Evolutionary conservation across 2,329 filamentous ascomycete genomes (phyloP).

Genomic region (Fusarium mundagurra): DNA sequence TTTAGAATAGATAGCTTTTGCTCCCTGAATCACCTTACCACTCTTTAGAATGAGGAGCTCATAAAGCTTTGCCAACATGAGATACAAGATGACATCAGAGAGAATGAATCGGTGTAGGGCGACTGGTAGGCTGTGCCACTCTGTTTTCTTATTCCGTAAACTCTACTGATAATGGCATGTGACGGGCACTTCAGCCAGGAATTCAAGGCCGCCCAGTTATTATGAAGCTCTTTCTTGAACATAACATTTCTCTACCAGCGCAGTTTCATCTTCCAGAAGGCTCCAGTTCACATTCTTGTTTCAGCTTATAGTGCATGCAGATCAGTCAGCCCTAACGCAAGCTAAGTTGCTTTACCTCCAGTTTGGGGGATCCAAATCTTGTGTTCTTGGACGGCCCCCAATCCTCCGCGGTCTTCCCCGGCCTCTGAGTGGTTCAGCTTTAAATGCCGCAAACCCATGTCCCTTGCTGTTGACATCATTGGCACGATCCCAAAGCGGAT

Average conservation of each 20-base stretch:
- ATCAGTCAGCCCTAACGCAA: not conserved
- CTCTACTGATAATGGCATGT: not conserved
- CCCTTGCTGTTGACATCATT: not conserved
- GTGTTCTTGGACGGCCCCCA: not conserved
- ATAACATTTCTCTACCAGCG: fast-evolving
- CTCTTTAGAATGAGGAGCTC: fast-evolving
- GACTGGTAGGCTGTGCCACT: not conserved
- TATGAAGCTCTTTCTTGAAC: not conserved
- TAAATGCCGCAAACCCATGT: not conserved
- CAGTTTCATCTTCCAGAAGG: fast-evolving
- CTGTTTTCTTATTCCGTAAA: fast-evolving
- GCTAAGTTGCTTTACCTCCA: not conserved
- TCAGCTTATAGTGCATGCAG: not conserved
- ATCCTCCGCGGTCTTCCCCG: fast-evolving
- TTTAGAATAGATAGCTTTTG: not conserved
- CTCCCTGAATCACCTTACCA: not conserved
- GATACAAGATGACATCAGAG: too few species aligned
- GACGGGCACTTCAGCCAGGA: fast-evolving
- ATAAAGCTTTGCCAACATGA: not conserved
- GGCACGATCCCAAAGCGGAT: not conserved
- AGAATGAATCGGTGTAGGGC: too few species aligned
- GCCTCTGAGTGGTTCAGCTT: not conserved
- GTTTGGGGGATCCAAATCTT: not conserved
- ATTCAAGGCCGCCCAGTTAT: too few species aligned
- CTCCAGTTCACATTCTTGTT: not conserved